Evolutionary conservation across 768 basidiomycete species (phyloP).

Genomic region (Coprinellus aureogranulatus): DNA sequence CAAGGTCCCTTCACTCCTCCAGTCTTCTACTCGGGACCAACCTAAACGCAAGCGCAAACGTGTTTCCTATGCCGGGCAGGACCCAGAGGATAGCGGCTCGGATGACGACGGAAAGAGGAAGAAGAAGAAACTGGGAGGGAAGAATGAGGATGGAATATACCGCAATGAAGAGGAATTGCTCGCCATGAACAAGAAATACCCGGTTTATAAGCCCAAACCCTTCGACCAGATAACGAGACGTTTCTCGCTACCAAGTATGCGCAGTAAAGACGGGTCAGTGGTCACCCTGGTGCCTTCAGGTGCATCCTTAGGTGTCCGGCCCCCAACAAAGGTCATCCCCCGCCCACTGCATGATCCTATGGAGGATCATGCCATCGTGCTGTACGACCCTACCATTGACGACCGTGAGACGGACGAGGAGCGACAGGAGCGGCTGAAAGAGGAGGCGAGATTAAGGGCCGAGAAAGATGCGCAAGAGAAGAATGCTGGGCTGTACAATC

Average conservation of each 20-base stretch:
- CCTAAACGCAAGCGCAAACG: conserved; percentile 83
- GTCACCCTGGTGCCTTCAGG: conserved; percentile 59
- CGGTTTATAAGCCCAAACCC: conserved; percentile 79
- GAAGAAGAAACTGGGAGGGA: conserved; percentile 44
- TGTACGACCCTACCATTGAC: conserved; percentile 96
- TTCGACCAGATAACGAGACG: conserved; percentile 59
- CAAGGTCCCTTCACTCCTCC: conserved; percentile 61
- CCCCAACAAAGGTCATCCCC: conserved; percentile 76
- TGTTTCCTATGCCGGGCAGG: conserved; percentile 79
- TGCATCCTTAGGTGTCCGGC: conserved; percentile 80
- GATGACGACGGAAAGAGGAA: conserved; percentile 64
- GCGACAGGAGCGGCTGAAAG: conserved; percentile 66
- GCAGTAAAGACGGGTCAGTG: conserved; percentile 62
- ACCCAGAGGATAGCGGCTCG: conserved; percentile 53
- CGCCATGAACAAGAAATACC: conserved; percentile 65
- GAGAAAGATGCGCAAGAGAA: conserved; percentile 66
- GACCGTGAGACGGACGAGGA: conserved; percentile 89
- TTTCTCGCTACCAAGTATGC: conserved; percentile 86
- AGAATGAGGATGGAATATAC: conserved; percentile 47
- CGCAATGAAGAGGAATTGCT: conserved; percentile 63
- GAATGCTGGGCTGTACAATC: conserved; percentile 74
- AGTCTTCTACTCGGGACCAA: conserved; percentile 49
- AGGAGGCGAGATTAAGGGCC: conserved; percentile 64
- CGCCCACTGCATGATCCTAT: conserved; percentile 96
- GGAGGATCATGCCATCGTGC: conserved; percentile 95